Base-by-base conservation (phyloP, 306 rosid genomes). In the Alnus glutinosa region DNA sequence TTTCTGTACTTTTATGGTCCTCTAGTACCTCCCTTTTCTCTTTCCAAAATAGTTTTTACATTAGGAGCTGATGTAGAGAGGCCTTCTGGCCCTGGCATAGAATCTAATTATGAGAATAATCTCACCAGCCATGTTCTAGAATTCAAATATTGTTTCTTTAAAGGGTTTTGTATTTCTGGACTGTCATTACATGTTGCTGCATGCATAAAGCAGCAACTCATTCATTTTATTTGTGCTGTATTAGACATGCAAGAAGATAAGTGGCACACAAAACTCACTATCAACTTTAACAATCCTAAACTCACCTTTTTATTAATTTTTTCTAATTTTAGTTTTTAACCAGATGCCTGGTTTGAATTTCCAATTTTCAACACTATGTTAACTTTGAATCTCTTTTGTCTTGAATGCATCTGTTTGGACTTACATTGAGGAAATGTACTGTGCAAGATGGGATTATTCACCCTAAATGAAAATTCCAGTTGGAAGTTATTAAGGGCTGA, bases 401-500 rank as follows among this genome's bases (percentile, higher is more conserved):
- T 62, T 62, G 68, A 62, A 62, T 62, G 37, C 68, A 62, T 62
- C 68, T 13, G 7, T 62, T 62, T 32, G 34, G 68, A 62, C 42
- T 30, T 28, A 5, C 30, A 32, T 18, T 4, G 39, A 62, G 37
- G 14, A 32, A 13, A 62, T 62, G 32, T 62, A 32, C 44, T 30
- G 42, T 5, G 44, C 68, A 62, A 62, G n/a, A 34, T 62, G 68
- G 68, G 37, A 61, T 61, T 15, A 4, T 32, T 61, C 30, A 0
- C 37, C 68, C 68, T 4, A 62, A 28, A 32, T 32, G 44, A 62
- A 62, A 62, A 28, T 62, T 34, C 6, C 68, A 13, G 42, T 12
- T 62, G 68, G 39, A 62, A n/a, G 68, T 28, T 32, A 12, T 4
- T 32, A 32, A 32, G 5, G 68, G 42, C 3, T 62, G 9, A 0